Evolutionary conservation across 2,329 filamentous ascomycete species (phyloP).

Genomic region (Penicillium oxalicum): DNA sequence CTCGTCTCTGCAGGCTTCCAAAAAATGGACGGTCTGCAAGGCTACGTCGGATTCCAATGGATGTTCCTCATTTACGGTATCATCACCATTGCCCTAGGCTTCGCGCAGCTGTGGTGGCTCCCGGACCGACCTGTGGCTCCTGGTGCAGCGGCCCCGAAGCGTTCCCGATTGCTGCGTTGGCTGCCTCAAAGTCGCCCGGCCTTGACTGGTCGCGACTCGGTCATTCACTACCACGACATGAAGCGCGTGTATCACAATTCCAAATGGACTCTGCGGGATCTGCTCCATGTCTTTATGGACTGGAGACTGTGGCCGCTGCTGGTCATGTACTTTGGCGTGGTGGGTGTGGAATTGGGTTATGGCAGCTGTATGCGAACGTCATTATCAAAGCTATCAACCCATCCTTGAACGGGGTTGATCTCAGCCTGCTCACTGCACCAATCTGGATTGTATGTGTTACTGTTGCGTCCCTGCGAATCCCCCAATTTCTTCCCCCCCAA

Average conservation of each 20-base stretch:
- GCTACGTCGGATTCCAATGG: conserved; percentile 60
- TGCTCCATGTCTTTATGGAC: conserved; percentile 66
- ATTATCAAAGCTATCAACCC: conserved; percentile 78
- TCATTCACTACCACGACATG: conserved; percentile 77
- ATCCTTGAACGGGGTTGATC: conserved; percentile 62
- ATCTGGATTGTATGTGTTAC: conserved; percentile 75
- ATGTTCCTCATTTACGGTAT: conserved; percentile 90
- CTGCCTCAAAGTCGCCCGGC: conserved; percentile 65
- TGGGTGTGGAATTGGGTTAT: conserved; percentile 81
- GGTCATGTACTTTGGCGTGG: conserved; percentile 92
- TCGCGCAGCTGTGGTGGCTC: conserved; percentile 80
- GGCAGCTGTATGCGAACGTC: conserved; percentile 80
- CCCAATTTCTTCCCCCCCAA: too few relatives aligned
- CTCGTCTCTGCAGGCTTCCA: conserved; percentile 88
- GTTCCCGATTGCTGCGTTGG: conserved; percentile 50
- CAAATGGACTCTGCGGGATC: conserved; percentile 66
- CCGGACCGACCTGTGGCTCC: conserved; percentile 74
- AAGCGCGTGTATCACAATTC: conserved; percentile 71
- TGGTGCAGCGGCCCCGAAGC: conserved; percentile 30
- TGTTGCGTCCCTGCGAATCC: too few relatives aligned
- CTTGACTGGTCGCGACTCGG: conserved; percentile 68
- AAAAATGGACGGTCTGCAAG: conserved; percentile 73
- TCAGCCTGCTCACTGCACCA: conserved; percentile 79
- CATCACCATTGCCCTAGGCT: conserved; percentile 64
- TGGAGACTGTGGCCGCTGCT: conserved; percentile 84